phyloP scores from a whole-genome alignment of 345 rosid genomes.

The Iberis pinnata region DNA sequence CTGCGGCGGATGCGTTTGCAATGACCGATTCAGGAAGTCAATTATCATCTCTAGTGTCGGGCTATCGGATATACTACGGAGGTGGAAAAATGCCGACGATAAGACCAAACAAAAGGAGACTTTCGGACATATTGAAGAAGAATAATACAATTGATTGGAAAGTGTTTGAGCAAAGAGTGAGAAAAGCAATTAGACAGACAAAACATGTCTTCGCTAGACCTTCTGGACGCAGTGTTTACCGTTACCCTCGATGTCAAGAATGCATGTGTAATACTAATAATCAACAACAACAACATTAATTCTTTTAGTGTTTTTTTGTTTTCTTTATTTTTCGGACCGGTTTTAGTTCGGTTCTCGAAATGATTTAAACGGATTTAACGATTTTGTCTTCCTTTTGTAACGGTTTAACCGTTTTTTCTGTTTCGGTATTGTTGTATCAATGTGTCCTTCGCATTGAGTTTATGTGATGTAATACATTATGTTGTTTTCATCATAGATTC shows the following conservation, averaged over 20 bases:
- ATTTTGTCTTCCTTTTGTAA: background rate
- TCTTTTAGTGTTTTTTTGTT: background rate
- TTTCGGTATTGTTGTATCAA: too few relatives aligned
- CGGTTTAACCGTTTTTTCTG: background rate
- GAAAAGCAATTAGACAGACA: constrained; percentile 82
- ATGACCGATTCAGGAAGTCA: constrained; percentile 98
- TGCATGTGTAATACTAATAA: constrained; percentile 55
- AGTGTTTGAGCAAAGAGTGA: constrained; percentile 71
- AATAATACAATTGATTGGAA: constrained; percentile 75
- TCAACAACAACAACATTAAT: constrained; percentile 17
- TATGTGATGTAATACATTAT: too few relatives aligned
- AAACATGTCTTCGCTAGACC: constrained; percentile 76
- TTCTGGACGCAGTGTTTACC: constrained; percentile 63
- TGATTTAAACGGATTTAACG: background rate
- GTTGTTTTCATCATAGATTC: too few relatives aligned
- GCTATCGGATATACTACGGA: constrained; percentile 77
- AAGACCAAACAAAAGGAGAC: constrained; percentile 72
- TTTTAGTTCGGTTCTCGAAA: background rate
- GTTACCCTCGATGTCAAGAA: constrained; percentile 74
- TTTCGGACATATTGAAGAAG: constrained; percentile 60
- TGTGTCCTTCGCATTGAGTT: too few relatives aligned
- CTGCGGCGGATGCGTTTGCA: constrained; percentile 80
- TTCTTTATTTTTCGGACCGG: background rate
- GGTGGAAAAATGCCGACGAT: constrained; percentile 91
- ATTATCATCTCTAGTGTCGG: constrained; percentile 85